Base-by-base conservation (phyloP, 2,329 filamentous ascomycete species). In the Epichloe typhina region DNA sequence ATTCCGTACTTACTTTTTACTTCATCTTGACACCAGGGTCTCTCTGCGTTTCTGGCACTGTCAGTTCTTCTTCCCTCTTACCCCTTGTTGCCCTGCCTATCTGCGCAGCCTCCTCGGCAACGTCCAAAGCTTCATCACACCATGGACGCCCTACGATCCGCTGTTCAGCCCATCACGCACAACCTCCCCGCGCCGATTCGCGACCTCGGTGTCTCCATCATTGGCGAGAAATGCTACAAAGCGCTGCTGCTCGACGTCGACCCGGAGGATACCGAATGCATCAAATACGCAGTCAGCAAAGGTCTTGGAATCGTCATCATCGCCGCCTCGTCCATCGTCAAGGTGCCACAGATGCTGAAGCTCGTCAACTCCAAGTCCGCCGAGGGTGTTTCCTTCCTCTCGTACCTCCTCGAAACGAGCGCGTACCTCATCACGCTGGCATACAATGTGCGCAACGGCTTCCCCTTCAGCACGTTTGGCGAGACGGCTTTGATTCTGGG, bases 331-430 rank as follows among this genome's bases (percentile, higher is more conserved):
- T 83, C 87, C 50, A 82, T 97, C 60, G 90, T 98, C 73, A 98
- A 98, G 73, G 82, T 98, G 26, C 93, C 93, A 0, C 93, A 98
- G 74, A 91, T 98, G 64, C 69, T 96, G 67, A 98, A 98, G 74
- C 82, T 98, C 48, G 70, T 93, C 62, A 76, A 76, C 62, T 89
- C 88, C 46, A 79, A 82, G 61, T 95, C 88, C 47, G 82, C 89
- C 31, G 79, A 81, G 43, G 93, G 93, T 59, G 79, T 98, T 54
- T 88, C 83, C 46, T 95, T 97, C 71, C 77, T 95, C 43, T 86
- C 87, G 35, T 97, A 96, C 72, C 76, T 93, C 36, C 87, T 98
- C 65, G 93, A 98, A 73, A 96, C 89, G 8, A 76, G 80, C 51
- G 82, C 84, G 52, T 91, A 94, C 70, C 76, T 96, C 61, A 94